Base-by-base conservation (phyloP, 257 asterid genomes). In the Fraxinus excelsior region DNA sequence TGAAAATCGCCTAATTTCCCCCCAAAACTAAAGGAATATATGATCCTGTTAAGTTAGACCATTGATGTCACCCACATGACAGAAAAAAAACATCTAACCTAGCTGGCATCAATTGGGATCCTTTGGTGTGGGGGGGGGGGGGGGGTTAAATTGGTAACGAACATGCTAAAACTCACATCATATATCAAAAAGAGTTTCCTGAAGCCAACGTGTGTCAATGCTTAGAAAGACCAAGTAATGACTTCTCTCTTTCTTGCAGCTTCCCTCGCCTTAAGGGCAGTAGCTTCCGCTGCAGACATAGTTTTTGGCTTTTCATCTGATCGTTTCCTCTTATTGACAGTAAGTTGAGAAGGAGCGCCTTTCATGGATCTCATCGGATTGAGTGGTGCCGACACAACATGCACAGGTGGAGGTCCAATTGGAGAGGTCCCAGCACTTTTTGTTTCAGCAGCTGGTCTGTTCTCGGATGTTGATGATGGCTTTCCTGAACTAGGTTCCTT, bases 211-310 rank as follows among this genome's bases (percentile, higher is more conserved):
- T 35, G 5, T 70, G 62, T 84, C 86, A 79, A 51, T 51, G 82
- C 76, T 64, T 78, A 77, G 87, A 89, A 65, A 82, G 82, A 68
- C 91, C 93, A 16, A 87, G 90, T 88, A 91, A 77, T 11, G 99
- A 82, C 80, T 96, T 92, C 80, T 96, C 99, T 85, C 98, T 91
- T 96, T 82, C 84, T 86, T 19, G 99, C 98, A 68, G 97, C 97
- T 81, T 91, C 98, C 90, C 98, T 86, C 31, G 91, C 92, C 82
- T 93, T 96, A 7, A 90, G 89, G 32, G 99, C 99, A 78, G 92
- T 94, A 42, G 90, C 89, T 87, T 96, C 99, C 84, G 90, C 98
- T 82, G 87, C 80, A 29, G 97, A 84, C 75, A 93, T 49, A 60
- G 76, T 88, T 84, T 91, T 92, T 16, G 99, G 97, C 84, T 92